A percentile compares a stretch with the other conserved stretches of the same genome.
Conservation (phyloP, 768 basidiomycete genomes). For the Lactarius sp. region DNA sequence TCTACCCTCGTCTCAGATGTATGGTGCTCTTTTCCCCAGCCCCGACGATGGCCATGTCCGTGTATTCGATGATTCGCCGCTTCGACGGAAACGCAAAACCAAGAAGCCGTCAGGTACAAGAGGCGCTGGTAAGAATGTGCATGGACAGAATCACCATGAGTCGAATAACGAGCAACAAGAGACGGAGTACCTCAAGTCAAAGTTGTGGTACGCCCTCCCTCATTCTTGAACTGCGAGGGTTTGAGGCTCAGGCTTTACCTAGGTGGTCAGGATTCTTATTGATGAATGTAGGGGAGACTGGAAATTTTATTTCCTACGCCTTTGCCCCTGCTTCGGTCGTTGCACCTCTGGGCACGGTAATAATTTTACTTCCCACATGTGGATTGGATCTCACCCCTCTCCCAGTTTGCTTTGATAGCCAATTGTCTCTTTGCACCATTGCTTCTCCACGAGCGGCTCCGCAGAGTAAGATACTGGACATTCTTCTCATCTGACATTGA, state of each 20-base stretch:
- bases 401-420: constrained; percentile 83
- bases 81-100: background rate
- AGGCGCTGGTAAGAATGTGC: background rate
- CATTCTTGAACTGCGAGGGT: background rate
- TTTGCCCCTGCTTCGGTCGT: constrained; percentile 91
- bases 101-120: background rate
- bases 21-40: constrained; percentile 7
- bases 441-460: constrained; percentile 78
- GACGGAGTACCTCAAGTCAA: constrained; percentile 76
- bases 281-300: constrained; percentile 85
- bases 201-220: constrained; percentile 57
- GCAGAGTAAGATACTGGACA: constrained; percentile 45
- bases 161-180: constrained; percentile 44
- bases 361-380: constrained; percentile 31
- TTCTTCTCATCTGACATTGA: background rate
- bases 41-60: background rate
- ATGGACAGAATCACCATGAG: background rate
- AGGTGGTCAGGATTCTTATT: constrained; percentile 90
- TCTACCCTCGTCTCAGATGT: background rate
- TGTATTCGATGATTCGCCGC: background rate
- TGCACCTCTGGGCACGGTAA: constrained; percentile 90
- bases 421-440: constrained; percentile 93
- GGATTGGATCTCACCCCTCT: constrained; percentile 15
- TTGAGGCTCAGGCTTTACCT: constrained; percentile 9
- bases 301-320: constrained; percentile 89